phyloP scores from a whole-genome alignment of 2,329 filamentous ascomycete genomes.

The Ophiostoma pallidulum region DNA sequence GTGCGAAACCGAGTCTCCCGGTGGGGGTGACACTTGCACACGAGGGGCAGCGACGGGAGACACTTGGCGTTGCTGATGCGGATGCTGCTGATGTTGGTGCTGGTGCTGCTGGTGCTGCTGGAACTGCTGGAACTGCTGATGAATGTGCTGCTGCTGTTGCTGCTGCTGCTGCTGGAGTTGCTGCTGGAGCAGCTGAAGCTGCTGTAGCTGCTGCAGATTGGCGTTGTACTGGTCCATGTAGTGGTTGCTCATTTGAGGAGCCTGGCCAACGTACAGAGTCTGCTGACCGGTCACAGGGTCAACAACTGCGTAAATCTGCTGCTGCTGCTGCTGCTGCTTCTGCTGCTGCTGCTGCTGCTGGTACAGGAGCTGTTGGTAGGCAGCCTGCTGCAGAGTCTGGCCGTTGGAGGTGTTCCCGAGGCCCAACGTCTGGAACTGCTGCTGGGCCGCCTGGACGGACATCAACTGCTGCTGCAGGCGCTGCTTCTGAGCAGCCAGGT shows the following conservation, averaged over 20 bases:
- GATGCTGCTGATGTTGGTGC: slow-evolving; percentile 7
- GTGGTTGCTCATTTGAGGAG: slow-evolving; percentile 32
- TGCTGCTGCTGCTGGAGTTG: slow-evolving; percentile 31
- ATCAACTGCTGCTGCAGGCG: slow-evolving; percentile 88
- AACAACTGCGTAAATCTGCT: slow-evolving; percentile 62
- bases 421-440: slow-evolving; percentile 72
- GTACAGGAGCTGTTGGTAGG: slow-evolving; percentile 49
- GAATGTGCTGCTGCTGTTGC: slow-evolving; percentile 33
- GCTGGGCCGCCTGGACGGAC: slow-evolving; percentile 70
- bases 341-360: slow-evolving; percentile 32
- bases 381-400: slow-evolving; percentile 40
- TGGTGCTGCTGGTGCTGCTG: slow-evolving; percentile 13
- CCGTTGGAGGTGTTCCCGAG: slow-evolving; percentile 40
- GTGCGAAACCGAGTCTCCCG: slow-evolving; percentile 45
- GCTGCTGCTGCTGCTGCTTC: slow-evolving; percentile 61
- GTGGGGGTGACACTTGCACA: slow-evolving; percentile 74
- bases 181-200: slow-evolving; percentile 23
- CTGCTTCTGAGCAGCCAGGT: slow-evolving; percentile 89
- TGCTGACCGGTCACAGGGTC: slow-evolving; percentile 81
- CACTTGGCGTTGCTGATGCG: slow-evolving; percentile 37
- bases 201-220: slow-evolving; percentile 26
- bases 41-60: slow-evolving; percentile 55
- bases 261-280: slow-evolving; percentile 67
- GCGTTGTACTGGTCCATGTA: slow-evolving; percentile 35
- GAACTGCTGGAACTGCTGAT: slow-evolving; percentile 20